These are phyloP conservation scores for Cornus kousa DNA, from an alignment of 148 eudicot genomes.

Conservation along the genomic window DNA sequence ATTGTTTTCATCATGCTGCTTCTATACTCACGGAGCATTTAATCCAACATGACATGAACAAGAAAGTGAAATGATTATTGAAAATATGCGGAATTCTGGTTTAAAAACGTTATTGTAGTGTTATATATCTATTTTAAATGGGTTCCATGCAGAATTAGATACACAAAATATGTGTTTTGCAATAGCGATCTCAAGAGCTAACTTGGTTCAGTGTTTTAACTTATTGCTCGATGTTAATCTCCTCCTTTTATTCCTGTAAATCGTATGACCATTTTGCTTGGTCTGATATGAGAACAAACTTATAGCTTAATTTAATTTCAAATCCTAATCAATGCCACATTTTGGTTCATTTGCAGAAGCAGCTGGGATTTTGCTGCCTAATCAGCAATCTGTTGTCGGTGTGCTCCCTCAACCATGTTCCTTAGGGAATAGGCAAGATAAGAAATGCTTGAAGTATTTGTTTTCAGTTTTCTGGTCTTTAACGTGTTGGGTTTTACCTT, in stretches of 20 bases:
- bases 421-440: constrained; percentile 65
- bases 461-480: constrained; percentile 16
- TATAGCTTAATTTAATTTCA: not conserved
- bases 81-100: not conserved
- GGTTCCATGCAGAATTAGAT: not conserved
- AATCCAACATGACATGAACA: not conserved
- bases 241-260: constrained; percentile 3
- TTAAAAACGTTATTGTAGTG: too few species aligned
- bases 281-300: not conserved
- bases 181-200: not conserved
- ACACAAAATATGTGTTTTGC: not conserved
- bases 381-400: constrained; percentile 72
- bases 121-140: too few species aligned
- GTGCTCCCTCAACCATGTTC: constrained; percentile 87
- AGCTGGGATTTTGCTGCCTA: constrained; percentile 54
- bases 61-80: not conserved
- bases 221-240: not conserved
- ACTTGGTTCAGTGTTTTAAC: not conserved
- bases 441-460: constrained; percentile 15
- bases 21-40: not conserved
- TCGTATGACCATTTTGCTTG: not conserved
- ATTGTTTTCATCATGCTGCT: too few species aligned
- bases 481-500: too few species aligned
- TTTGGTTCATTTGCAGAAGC: constrained; percentile 56
- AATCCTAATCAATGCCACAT: constrained; percentile 1